Evolutionary conservation across 2,329 filamentous ascomycete species (phyloP), one percentile per base, ranked within the genome.

Genomic region (Fusarium sulawesiense): DNA sequence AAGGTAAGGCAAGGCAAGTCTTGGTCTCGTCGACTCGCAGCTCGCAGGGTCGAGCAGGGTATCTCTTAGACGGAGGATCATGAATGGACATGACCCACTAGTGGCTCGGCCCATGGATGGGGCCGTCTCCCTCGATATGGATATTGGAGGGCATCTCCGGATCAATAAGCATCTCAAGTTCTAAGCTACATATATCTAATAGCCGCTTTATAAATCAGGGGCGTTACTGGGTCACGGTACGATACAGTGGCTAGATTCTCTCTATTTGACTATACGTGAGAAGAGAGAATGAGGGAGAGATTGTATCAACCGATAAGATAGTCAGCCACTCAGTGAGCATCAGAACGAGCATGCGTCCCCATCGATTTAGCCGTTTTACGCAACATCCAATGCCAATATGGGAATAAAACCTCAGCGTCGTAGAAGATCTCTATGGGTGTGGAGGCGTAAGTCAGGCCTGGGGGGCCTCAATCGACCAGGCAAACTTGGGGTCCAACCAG

Each of bases 391-490:
- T 61, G 41, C 40, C 32, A 44, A 61, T 66, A 66, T 66, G 55
- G 63, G 48, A 66, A 66, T 66, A 61, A 66, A 48, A 48, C 14
- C 53, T 29, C 63, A 66, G 40, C 55, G 62, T 66, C 44, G 62
- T 21, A 58, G 56, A 57, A 63, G 68, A 70, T 64, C 61, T 66
- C 62, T 58, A 61, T 64, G 73, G 70, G 73, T 73, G 73, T 74
- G 73, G 71, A 74, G 73, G 71, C 65, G 73, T 64, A 73, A 64
- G 73, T 75, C 73, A 75, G 73, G 73, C 69, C 63, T 75, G 57
- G 73, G 60, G 70, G 73, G 73, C 72, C 73, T 73, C 73, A 75
- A 56, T 66, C 56, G 56, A 21, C 68, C 62, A 73, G 68, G 63
- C 60, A 62, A 60, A 72, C 48, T 63, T 64, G 62, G 55, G 61